Percentiles rank a stretch among this genome's conserved stretches.
These are phyloP conservation scores for Trichoderma brevicompactum DNA, from an alignment of 2,329 filamentous ascomycete genomes.

Conservation along the genomic window DNA sequence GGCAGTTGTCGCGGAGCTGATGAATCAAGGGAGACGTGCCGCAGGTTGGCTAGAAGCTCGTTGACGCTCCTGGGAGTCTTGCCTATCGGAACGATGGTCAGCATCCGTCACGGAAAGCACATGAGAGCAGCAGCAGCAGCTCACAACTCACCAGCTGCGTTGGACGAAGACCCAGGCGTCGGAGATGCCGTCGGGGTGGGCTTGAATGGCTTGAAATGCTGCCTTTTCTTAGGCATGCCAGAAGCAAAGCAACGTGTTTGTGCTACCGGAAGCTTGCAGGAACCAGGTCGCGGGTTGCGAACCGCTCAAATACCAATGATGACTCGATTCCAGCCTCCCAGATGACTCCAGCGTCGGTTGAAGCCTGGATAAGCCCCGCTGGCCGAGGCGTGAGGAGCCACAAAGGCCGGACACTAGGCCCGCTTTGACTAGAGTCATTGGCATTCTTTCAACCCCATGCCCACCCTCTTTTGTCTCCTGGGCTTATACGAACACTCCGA, in stretches of 20 bases:
- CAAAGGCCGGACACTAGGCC: conserved; percentile 18
- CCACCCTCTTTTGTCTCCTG: neutral
- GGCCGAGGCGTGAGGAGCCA: conserved; percentile 19
- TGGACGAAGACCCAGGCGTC: conserved; percentile 37
- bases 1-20: conserved; percentile 38
- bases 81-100: conserved; percentile 34
- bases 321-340: conserved; percentile 20
- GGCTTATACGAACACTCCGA: conserved; percentile 1
- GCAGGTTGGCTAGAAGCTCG: conserved; percentile 61
- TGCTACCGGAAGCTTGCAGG: conserved; percentile 27
- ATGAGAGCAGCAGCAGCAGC: neutral
- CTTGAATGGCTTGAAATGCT: conserved; percentile 60
- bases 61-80: conserved; percentile 55
- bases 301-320: conserved; percentile 19
- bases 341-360: neutral
- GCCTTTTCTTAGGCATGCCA: conserved; percentile 68
- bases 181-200: conserved; percentile 60
- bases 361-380: neutral
- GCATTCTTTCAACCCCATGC: neutral
- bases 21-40: conserved; percentile 48
- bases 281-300: conserved; percentile 27
- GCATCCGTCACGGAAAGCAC: conserved; percentile 3
- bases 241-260: conserved; percentile 13
- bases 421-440: conserved; percentile 13
- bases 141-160: conserved; percentile 37